Base-by-base conservation (phyloP, 371 early-diverging fungal genomes). In the Sanchytrium tribonematis region DNA sequence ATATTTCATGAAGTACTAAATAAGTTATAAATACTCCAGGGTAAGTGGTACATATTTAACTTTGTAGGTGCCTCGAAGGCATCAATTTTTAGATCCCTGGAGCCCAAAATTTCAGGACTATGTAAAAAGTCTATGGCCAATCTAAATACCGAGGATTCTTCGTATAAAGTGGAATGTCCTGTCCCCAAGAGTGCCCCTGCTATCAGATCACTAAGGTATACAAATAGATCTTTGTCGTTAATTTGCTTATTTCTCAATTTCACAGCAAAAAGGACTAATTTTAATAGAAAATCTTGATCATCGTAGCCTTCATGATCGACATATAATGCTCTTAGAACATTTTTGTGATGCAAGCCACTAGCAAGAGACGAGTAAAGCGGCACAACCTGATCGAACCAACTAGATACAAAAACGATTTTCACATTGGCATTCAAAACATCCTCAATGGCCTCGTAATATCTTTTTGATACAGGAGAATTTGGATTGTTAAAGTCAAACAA, bases 131-230 rank as follows among this genome's bases (percentile, higher is more conserved):
- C 0, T 1, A 70, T 31, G 31, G 12, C 30, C 28, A 29, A 2
- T 68, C 0, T 69, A 70, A 30, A 31, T 2, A n/a, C 1, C 5
- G 1, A 30, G 31, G 30, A 1, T 70, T 91, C 93, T 72, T 88
- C 90, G 70, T 94, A 94, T 27, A 93, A 79, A 1, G 90, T 85
- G 1, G 89, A 90, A 75, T 94, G 95, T 1, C 92, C 95, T 30
- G 88, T 88, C 32, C 85, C 83, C 77, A 87, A 88, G 29, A 93
- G 71, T 67, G 85, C 86, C 16, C 94, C 94, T 1, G 86, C 88
- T 29, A 94, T 75, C 1, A 84, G 83, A 69, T 89, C 89, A 68
- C 86, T 85, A 17, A 94, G 78, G 69, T 92, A 84, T 1, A 87
- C 83, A 17, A 91, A 71, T 65, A 94, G 76, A 0, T 86, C 90